These are phyloP conservation scores for Cyclaneusma minus DNA, from an alignment of 2,329 filamentous ascomycete genomes.

Conservation along the genomic window DNA sequence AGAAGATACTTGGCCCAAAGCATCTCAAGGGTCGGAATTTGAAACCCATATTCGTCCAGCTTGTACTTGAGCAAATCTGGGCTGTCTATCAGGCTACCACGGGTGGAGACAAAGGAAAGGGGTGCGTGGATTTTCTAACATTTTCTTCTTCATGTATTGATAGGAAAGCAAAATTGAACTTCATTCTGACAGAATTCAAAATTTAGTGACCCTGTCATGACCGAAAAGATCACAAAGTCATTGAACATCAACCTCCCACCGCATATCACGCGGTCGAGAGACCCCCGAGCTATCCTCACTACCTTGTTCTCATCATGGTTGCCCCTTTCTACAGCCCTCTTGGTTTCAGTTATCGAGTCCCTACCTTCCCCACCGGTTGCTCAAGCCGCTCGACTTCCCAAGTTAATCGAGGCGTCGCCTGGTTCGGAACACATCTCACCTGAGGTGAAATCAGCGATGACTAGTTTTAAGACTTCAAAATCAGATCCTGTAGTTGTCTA, in stretches of 20 bases:
- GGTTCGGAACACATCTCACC: constrained; percentile 56
- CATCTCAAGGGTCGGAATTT: constrained; percentile 83
- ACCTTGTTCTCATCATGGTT: constrained; percentile 83
- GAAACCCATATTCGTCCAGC: constrained; percentile 94
- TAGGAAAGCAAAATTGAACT: no score
- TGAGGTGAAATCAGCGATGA: constrained; percentile 63
- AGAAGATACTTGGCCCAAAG: constrained; percentile 77
- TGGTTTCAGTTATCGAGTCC: constrained; percentile 89
- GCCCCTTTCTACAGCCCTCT: constrained; percentile 76
- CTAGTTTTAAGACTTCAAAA: constrained; percentile 55
- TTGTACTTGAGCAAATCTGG: constrained; percentile 93
- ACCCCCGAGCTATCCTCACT: constrained; percentile 69
- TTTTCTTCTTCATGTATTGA: constrained; percentile 11
- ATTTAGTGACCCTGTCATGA: constrained; percentile 54
- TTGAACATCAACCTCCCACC: constrained; percentile 68
- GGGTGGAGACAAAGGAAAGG: constrained; percentile 67
- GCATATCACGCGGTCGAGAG: constrained; percentile 72
- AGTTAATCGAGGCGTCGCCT: constrained; percentile 65
- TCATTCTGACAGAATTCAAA: constrained; percentile 9
- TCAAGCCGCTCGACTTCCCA: constrained; percentile 66
- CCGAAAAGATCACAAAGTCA: constrained; percentile 93
- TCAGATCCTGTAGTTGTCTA: constrained; percentile 79
- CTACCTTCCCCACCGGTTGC: constrained; percentile 71
- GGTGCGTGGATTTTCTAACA: constrained; percentile 37
- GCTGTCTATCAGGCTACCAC: constrained; percentile 85